phyloP scores from a whole-genome alignment of 2,329 filamentous ascomycete genomes.

The Hymenoscyphus scutula region DNA sequence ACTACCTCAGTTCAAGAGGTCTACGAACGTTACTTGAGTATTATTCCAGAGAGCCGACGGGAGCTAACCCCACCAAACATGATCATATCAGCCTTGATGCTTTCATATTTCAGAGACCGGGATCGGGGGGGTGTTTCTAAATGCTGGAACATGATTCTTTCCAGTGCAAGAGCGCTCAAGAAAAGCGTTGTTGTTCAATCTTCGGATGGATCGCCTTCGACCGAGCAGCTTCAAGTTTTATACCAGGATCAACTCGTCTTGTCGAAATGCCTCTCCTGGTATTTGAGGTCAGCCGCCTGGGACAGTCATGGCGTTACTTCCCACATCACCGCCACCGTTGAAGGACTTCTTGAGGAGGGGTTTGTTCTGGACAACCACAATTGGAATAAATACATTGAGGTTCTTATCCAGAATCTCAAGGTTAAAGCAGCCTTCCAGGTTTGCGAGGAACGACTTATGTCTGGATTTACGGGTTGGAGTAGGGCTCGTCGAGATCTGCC shows the following conservation, averaged over 20 bases:
- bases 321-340: slow-evolving; percentile 50
- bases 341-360: slow-evolving; percentile 54
- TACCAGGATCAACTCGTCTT: slow-evolving; percentile 41
- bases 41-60: slow-evolving; percentile 39
- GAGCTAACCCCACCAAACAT: slow-evolving; percentile 47
- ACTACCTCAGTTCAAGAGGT: slow-evolving; percentile 52
- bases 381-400: slow-evolving; percentile 76
- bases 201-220: slow-evolving; percentile 1
- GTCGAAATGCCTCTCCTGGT: slow-evolving; percentile 43
- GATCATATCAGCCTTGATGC: slow-evolving; percentile 67
- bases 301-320: slow-evolving; percentile 50
- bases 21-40: slow-evolving; percentile 50
- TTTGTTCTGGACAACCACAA: slow-evolving; percentile 73
- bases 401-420: slow-evolving; percentile 56
- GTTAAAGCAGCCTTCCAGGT: slow-evolving; percentile 66
- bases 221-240: slow-evolving; percentile 12
- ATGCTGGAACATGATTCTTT: slow-evolving; percentile 58
- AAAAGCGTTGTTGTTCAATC: slow-evolving; percentile 19
- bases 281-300: slow-evolving; percentile 49
- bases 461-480: slow-evolving; percentile 72
- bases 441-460: slow-evolving; percentile 78
- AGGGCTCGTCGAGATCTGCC: slow-evolving; percentile 25
- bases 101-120: slow-evolving; percentile 55
- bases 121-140: slow-evolving; percentile 59
- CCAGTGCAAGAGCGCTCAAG: background rate